A percentile compares a stretch with the other conserved stretches of the same genome.
Evolutionary conservation across 441 rosid species (phyloP).

Genomic region (Euphorbia schlechtendalii): DNA sequence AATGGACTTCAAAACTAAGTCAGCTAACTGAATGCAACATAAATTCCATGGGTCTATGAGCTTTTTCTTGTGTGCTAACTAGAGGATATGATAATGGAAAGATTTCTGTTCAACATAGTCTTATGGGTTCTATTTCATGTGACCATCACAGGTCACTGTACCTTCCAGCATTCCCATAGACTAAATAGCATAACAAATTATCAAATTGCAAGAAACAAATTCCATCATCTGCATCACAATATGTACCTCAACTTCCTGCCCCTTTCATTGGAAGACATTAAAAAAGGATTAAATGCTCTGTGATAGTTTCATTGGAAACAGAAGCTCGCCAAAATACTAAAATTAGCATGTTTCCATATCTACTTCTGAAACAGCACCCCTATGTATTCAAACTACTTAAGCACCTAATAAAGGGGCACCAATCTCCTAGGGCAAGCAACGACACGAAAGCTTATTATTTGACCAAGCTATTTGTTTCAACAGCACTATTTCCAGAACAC

Average conservation of each 20-base stretch:
- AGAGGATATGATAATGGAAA: too few relatives aligned
- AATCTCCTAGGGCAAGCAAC: background rate
- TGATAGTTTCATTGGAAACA: too few relatives aligned
- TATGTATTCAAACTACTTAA: background rate
- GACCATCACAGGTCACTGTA: background rate
- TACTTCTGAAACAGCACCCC: background rate
- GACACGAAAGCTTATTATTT: background rate
- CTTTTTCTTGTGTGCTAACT: too few relatives aligned
- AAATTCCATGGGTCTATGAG: too few relatives aligned
- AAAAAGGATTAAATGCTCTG: background rate
- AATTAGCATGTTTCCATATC: background rate
- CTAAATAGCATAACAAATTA: background rate
- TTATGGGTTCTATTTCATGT: background rate
- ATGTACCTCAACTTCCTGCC: too few relatives aligned
- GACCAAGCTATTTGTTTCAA: background rate
- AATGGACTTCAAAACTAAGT: too few relatives aligned
- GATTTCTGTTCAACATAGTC: too few relatives aligned
- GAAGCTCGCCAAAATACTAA: background rate
- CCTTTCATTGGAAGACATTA: background rate
- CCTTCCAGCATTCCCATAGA: background rate
- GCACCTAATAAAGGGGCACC: background rate
- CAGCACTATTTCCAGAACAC: background rate
- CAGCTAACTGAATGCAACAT: too few relatives aligned
- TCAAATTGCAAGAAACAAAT: background rate
- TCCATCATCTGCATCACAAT: background rate